These are phyloP conservation scores for Ustilago loliicola DNA, from an alignment of 1,284 basidiomycete species.

Conservation along the genomic window DNA sequence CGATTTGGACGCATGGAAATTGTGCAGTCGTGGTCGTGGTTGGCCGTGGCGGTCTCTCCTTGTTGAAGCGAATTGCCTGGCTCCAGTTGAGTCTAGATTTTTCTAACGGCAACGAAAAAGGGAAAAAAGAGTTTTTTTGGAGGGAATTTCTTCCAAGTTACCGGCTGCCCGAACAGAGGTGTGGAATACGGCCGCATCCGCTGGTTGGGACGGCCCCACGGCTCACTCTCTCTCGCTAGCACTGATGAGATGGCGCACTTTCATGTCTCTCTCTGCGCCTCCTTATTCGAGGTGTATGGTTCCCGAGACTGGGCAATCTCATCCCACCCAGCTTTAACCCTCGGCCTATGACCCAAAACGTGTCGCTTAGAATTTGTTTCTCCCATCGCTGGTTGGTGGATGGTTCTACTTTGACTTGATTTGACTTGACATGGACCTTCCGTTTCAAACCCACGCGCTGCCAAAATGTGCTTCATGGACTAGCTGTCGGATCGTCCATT, in stretches of 20 bases:
- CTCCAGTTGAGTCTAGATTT: slow-evolving; percentile 26
- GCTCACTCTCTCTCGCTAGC: background rate
- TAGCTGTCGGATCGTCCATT: background rate
- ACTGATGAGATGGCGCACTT: background rate
- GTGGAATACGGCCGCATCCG: slow-evolving; percentile 20
- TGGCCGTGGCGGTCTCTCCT: background rate
- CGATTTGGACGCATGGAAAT: background rate
- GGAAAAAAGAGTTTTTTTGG: background rate
- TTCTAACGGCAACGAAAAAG: background rate
- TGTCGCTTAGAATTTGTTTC: slow-evolving; percentile 27
- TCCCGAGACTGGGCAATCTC: background rate
- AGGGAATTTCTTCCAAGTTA: background rate
- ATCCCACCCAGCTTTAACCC: slow-evolving; percentile 26
- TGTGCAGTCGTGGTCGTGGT: background rate
- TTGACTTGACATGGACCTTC: background rate
- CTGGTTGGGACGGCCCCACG: slow-evolving; percentile 6
- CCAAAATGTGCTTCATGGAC: background rate
- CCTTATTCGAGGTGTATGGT: background rate
- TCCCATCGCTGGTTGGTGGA: slow-evolving; percentile 35
- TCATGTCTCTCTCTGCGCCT: too few relatives aligned
- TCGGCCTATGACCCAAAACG: slow-evolving; percentile 39
- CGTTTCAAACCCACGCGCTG: slow-evolving; percentile 11
- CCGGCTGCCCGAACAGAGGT: background rate
- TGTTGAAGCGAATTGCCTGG: slow-evolving; percentile 13
- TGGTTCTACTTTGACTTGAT: background rate